Base-by-base conservation (phyloP, 768 basidiomycete genomes). In the Goffeauzyma gilvescens region DNA sequence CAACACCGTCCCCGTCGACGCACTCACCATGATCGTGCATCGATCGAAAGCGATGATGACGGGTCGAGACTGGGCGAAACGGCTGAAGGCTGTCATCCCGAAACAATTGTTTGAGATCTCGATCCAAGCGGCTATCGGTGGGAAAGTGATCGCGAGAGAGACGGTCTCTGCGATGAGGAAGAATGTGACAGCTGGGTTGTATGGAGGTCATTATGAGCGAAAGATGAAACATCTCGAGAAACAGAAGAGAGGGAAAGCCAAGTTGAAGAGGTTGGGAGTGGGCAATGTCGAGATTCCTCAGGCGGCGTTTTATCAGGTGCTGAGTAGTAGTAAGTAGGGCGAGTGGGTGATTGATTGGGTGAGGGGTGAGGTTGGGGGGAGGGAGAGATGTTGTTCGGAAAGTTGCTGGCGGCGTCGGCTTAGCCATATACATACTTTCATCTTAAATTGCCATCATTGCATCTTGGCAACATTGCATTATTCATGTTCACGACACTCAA, bases 131-230 rank as follows among this genome's bases (percentile, higher is more conserved):
- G 78, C 77, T 1, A 71, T 93, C 14, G 89, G 89, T 12, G 75
- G 72, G 51, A 83, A 78, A 48, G 72, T 95, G 42, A 74, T 96
- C 36, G 84, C 90, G 3, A 74, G 90, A 22, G 86, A 90, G 60
- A 89, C 79, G 13, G 36, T 90, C 32, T 80, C 77, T 34, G 84
- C 86, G 2, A 64, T 83, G 50, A 49, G 65, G 10, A 69, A 69
- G 49, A 67, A 98, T 51, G 90, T 96, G 14, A 93, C 87, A 0
- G 87, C 85, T 14, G 86, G 86, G 2, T 66, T 93, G 34, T 90
- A 93, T 53, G 87, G 89, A 60, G 86, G 83, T 74, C 85, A 93
- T 60, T 82, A 84, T 51, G 85, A 90, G 58, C 80, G 90, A 45
- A 95, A 93, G 58, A 51, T 66, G 53, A 69, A 70, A 51, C 66